Base-by-base conservation (phyloP, 2,329 filamentous ascomycete genomes). In the Colletotrichum sp. region DNA sequence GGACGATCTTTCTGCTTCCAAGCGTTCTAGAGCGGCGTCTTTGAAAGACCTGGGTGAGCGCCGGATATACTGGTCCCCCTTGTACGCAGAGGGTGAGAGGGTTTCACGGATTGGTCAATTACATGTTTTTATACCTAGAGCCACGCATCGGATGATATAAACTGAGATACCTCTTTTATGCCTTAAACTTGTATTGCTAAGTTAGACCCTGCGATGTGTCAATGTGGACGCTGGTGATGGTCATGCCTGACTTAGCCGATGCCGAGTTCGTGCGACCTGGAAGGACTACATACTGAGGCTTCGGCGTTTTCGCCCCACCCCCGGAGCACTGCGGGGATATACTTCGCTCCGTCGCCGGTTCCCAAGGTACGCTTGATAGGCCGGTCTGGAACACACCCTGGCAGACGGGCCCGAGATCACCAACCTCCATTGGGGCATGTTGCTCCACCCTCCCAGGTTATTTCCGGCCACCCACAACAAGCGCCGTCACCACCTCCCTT, bases 81-180 rank as follows among this genome's bases (percentile, higher is more conserved):
- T 39, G 9, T 32, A 39, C 36, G 59, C 12, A 62, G 28, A 62
- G 59, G 28, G 13, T 9, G 39, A 26, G 26, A 30, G 6, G 24
- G 26, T 36, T 63, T 64, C 34, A 39, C 28, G 65, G 12, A 28
- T 15, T 60, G 28, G 65, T 72, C 60, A 26, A 26, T 59, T 74
- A 60, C 26, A 63, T 63, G 26, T 71, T 75, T 60, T 55, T 66
- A 67, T 62, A 71, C 60, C 69, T 77, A 77, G 62, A 71, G 49
- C 65, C 57, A 71, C 59, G 69, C 69, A 52, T 57, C 65, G 65
- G 66, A 76, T 66, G 75, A 77, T 39, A 72, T 75, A 72, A 66
- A 78, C 69, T 65, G 71, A 78, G 77, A 78, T 77, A 76, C 75
- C 77, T 78, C 39, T 72, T 63, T 65, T 34, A 49, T 52, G 28